Conservation (phyloP, 2,329 filamentous ascomycete genomes). For the Calonectria multiphialidica region DNA sequence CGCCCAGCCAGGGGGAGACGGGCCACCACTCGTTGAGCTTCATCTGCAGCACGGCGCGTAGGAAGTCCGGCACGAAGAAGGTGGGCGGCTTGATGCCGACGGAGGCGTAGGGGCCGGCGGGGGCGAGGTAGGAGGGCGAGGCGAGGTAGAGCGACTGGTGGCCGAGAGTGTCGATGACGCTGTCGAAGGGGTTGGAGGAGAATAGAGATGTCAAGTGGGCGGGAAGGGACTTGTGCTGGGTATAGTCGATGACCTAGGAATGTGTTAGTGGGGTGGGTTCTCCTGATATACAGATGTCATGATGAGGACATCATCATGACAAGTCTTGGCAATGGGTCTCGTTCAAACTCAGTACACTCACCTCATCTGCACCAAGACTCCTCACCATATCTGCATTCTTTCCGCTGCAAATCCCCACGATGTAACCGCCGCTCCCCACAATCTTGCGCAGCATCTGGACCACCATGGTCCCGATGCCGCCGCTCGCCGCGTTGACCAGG, state of each 20-base stretch:
- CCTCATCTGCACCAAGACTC: slow-evolving; percentile 61
- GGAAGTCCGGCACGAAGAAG: slow-evolving; percentile 45
- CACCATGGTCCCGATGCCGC: slow-evolving; percentile 60
- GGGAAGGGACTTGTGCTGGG: slow-evolving; percentile 50
- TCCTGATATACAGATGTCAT: not conserved
- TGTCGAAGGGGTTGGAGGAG: slow-evolving; percentile 50
- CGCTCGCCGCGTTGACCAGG: slow-evolving; percentile 64
- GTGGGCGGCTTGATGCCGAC: slow-evolving; percentile 54
- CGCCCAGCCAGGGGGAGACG: slow-evolving; percentile 49
- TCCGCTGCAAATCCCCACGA: slow-evolving; percentile 62
- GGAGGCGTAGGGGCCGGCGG: slow-evolving; percentile 53
- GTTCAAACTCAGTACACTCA: slow-evolving; percentile 52
- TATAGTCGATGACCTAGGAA: slow-evolving; percentile 57
- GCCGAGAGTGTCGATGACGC: slow-evolving; percentile 64
- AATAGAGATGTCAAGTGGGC: slow-evolving; percentile 49
- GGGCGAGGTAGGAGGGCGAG: slow-evolving; percentile 53
- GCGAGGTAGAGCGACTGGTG: slow-evolving; percentile 58
- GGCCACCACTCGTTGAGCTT: slow-evolving; percentile 55
- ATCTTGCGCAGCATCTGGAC: slow-evolving; percentile 57
- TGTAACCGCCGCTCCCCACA: slow-evolving; percentile 54
- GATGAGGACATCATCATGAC: not conserved
- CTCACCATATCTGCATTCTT: slow-evolving; percentile 59
- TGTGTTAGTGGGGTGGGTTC: not conserved
- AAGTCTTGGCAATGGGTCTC: slow-evolving; percentile 37
- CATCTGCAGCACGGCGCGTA: slow-evolving; percentile 49